Base-by-base conservation (phyloP, 139 green algal genomes). In the Micromonas commoda region DNA sequence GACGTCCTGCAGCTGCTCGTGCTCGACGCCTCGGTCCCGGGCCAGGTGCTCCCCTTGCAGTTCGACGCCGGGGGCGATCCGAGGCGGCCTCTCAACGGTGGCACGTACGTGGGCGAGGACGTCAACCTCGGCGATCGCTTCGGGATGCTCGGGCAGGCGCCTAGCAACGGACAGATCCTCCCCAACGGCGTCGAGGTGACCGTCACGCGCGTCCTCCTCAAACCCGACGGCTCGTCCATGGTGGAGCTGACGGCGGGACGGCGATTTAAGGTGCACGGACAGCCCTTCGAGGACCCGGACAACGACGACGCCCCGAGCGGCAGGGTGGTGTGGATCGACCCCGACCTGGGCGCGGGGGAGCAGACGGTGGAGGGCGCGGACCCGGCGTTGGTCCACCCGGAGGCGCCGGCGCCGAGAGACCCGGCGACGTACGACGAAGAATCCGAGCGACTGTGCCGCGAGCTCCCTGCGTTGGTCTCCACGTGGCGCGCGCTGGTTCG, bases 211-310 rank as follows among this genome's bases (percentile, higher is more conserved):
- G n/a, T 73, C 23, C 6, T 54, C 16, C 20, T 73, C 1, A 73
- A 53, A 13, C 31, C 32, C 0, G 19, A 21, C 23, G 68, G 68
- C 2, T 23, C 28, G 19, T 38, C 68, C 1, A 34, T 61, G 21
- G 35, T 75, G 4, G 68, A 75, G 68, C 68, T 75, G 37, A 61
- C 23, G 21, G 68, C 37, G 38, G 29, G 23, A 2, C n/a, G 29
- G 23, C 68, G 68, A 32, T 75, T 75, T 24, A 63, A 61, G 32
- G 53, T 75, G 1, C 19, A 64, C 68, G 68, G 38, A 32, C 37
- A 61, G 29, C 28, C 28, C 1, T 39, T 39, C 20, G 52, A 53
- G 20, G 37, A 63, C 34, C 37, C 52, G 20, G 68, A 75, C 24
- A 9, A 61, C 2, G 33, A 75, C 28, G 26, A 71, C 4, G 24